Percentiles rank a stretch among this genome's conserved stretches.
Evolutionary conservation across 768 basidiomycete genomes (phyloP).

Genomic region (Boletus subcaerulescens): DNA sequence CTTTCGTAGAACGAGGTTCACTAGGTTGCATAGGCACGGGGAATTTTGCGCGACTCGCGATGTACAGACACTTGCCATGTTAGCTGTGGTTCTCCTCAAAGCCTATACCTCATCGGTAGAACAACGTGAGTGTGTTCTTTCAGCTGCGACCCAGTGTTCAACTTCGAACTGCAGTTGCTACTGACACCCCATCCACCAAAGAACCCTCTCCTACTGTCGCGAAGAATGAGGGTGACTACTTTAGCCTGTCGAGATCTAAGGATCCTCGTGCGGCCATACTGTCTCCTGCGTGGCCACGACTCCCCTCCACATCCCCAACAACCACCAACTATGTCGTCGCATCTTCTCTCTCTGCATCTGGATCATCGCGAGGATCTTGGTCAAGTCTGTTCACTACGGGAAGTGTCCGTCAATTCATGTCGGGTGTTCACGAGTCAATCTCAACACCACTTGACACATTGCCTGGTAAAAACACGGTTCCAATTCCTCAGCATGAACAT

Average conservation of each 20-base stretch:
- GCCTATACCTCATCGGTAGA: slow-evolving; percentile 18
- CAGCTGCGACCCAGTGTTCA: not conserved
- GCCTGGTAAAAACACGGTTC: slow-evolving; percentile 22
- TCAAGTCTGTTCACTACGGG: slow-evolving; percentile 71
- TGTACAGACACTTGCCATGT: slow-evolving; percentile 79
- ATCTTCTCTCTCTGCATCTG: slow-evolving; percentile 48
- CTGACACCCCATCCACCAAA: slow-evolving; percentile 19
- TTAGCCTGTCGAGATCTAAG: slow-evolving; percentile 41
- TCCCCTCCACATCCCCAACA: slow-evolving; percentile 43
- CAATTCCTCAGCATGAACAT: slow-evolving; percentile 22
- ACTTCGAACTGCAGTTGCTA: not conserved
- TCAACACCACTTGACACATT: slow-evolving; percentile 35
- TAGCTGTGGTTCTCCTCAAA: slow-evolving; percentile 66
- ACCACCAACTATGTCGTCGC: slow-evolving; percentile 35
- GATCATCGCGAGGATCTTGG: slow-evolving; percentile 76
- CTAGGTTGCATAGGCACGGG: slow-evolving; percentile 34
- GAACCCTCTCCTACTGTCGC: slow-evolving; percentile 17
- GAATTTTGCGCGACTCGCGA: slow-evolving; percentile 54
- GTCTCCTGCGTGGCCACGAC: slow-evolving; percentile 54
- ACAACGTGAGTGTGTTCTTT: slow-evolving; percentile 12
- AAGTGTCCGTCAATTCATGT: slow-evolving; percentile 66
- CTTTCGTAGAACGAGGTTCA: not conserved
- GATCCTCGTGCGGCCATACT: slow-evolving; percentile 39
- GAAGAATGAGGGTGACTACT: slow-evolving; percentile 52
- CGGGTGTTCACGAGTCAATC: slow-evolving; percentile 53